phyloP scores from a whole-genome alignment of 2,329 filamentous ascomycete genomes.

The Hypocrella siamensis region DNA sequence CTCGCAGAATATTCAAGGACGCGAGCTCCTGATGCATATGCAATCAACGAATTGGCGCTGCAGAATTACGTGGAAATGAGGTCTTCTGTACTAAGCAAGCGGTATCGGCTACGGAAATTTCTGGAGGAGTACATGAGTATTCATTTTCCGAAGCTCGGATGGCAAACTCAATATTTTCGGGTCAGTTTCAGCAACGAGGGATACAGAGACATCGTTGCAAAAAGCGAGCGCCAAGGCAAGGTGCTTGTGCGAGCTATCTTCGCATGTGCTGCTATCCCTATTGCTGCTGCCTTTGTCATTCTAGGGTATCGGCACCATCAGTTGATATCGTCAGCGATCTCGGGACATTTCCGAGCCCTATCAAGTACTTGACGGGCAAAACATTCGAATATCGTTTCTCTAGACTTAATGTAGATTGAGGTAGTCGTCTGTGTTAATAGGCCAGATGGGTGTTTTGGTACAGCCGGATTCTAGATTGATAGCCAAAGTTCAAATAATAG shows the following conservation, averaged over 20 bases:
- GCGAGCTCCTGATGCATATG: slow-evolving; percentile 63
- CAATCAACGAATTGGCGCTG: slow-evolving; percentile 84
- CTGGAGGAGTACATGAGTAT: slow-evolving; percentile 73
- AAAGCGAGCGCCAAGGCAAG: slow-evolving; percentile 52
- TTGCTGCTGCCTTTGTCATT: slow-evolving; percentile 11
- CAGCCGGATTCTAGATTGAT: too few relatives aligned
- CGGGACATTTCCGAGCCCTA: not conserved
- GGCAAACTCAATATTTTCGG: slow-evolving; percentile 82
- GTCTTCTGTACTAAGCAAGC: slow-evolving; percentile 58
- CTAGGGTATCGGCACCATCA: slow-evolving; percentile 13
- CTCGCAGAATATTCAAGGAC: slow-evolving; percentile 60
- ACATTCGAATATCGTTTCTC: too few relatives aligned
- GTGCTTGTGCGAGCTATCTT: slow-evolving; percentile 34
- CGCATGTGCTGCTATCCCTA: slow-evolving; percentile 16
- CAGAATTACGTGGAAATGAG: slow-evolving; percentile 94
- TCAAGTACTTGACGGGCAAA: not conserved
- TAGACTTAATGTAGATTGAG: not conserved
- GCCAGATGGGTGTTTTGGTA: too few relatives aligned
- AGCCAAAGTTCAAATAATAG: too few relatives aligned
- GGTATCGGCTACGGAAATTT: slow-evolving; percentile 69
- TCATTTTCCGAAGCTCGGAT: slow-evolving; percentile 62
- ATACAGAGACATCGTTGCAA: slow-evolving; percentile 66
- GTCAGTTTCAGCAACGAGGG: slow-evolving; percentile 89
- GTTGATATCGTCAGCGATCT: slow-evolving; percentile 5
- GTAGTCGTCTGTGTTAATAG: too few relatives aligned